phyloP scores from a whole-genome alignment of 352 stramenopile genomes.

The Phytophthora macrochlamydospora region DNA sequence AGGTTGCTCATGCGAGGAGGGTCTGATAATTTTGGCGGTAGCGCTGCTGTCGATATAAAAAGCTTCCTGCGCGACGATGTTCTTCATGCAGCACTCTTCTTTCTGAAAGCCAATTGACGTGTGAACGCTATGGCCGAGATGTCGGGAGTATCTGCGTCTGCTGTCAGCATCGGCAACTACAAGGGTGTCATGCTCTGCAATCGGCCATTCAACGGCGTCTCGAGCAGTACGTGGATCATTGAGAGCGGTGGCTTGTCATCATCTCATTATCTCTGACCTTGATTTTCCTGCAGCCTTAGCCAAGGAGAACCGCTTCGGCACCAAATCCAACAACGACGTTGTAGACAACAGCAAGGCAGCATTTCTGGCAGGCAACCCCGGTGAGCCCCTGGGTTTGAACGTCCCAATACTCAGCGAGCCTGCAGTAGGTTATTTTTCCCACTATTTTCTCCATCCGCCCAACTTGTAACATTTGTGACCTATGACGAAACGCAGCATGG shows the following conservation, averaged over 20 bases:
- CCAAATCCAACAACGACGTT: conserved; percentile 44
- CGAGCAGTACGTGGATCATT: conserved; percentile 50
- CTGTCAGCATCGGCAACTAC: conserved; percentile 93
- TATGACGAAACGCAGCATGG: conserved; percentile 46
- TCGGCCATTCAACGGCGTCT: conserved; percentile 91
- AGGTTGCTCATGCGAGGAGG: background rate
- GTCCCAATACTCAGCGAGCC: conserved; percentile 80
- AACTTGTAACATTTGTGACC: no score
- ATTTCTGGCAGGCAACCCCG: conserved; percentile 75
- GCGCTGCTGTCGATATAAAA: conserved; percentile 11
- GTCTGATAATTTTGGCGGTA: background rate
- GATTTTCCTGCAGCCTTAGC: conserved; percentile 44
- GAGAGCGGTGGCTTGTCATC: conserved; percentile 1
- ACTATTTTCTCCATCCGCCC: background rate
- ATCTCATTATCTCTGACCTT: background rate
- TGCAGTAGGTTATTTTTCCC: conserved; percentile 38
- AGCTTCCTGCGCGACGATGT: conserved; percentile 3
- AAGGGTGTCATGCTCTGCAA: conserved; percentile 97
- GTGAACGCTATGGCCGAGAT: conserved; percentile 30
- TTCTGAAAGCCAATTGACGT: no score
- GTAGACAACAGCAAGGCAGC: conserved; percentile 64
- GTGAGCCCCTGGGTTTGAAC: conserved; percentile 77
- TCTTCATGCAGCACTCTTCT: no score
- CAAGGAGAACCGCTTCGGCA: conserved; percentile 48
- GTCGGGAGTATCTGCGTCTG: conserved; percentile 41